Base-by-base conservation (phyloP, 345 rosid species). In the Arabidopsis suecica region DNA sequence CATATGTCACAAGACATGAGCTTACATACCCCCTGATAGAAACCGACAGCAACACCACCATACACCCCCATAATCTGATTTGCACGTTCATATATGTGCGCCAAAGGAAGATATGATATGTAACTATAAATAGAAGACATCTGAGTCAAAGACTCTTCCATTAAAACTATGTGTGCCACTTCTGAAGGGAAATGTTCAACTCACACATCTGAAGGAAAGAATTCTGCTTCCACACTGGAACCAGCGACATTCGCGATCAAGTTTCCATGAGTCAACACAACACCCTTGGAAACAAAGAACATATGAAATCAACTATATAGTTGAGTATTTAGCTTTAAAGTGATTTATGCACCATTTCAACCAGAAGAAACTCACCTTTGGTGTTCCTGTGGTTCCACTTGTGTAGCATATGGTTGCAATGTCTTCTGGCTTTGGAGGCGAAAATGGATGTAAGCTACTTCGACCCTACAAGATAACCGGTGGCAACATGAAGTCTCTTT, bases 301-400 rank as follows among this genome's bases (percentile, higher is more conserved):
- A 71, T 4, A 48, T 18, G 23, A 22, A 65, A 66, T 22, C 22
- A 76, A 56, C 34, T 45, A 69, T 37, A 48, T 36, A 18, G 57
- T 49, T 75, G 75, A 32, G 33, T 23, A 12, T 30, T 11, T 58
- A 78, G 40, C 54, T 47, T 57, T 40, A 50, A 51, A 38, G 41
- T 45, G 14, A 56, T 7, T 54, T 41, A 69, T 61, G 48, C 58
- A 66, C 42, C 61, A 59, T 57, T 57, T 6, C 11, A 18, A 79
- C 53, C 74, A 66, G 36, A 57, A 42, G n/a, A 30, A 58, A 16
- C 68, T 68, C 76, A 90, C 98, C 90, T 91, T 91, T 42, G 98
- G 98, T 66, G 90, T 87, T 77, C 98, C 98, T 23, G 98, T 91
- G 51, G 98, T 94, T 63, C 98, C 98, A 84, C 98, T 91, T 16